Evolutionary conservation across 768 basidiomycete genomes (phyloP), one percentile per base, ranked within the genome.

Genomic region (Kwoniella dendrophila): DNA sequence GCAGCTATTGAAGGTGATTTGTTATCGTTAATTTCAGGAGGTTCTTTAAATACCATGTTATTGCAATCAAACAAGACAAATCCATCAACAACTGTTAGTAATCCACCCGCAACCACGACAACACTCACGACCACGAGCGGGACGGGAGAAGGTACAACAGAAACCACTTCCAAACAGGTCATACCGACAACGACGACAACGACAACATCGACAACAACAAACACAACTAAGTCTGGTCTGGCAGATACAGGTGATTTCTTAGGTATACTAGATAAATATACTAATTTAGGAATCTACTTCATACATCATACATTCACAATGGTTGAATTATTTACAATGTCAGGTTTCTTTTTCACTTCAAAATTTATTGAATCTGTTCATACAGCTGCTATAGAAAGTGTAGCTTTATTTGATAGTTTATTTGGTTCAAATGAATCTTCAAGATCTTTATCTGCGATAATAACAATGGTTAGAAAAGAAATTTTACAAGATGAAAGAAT

Each of bases 361-460:
- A 70, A 68, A 24, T 68, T 75, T 0, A 33, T 80, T 22, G 57
- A 70, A 6, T 74, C 75, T 0, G 75, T 72, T 7, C 74, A 77
- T 60, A 56, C 71, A 4, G 80, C 74, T 11, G 75, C 74, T 1
- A 61, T 67, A 43, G 70, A 74, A 44, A 61, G 62, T 20, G 74
- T 76, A n/a, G 52, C 65, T 3, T 51, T 73, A 27, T 71, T 76
- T 45, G 73, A 74, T 59, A 54, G 62, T 22, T n/a, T 76, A 24
- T 79, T 81, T 59, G 81, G 81, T 4, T 79, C 78, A 8, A 81
- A 77, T 66, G 80, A 81, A 59, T 78, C 80, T 0, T 79, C 78
- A 4, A 59, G 81, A 30, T 74, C 78, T 0, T 62, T 81, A n/a
- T 62, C 70, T 18, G 60, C 69, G 27, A 79, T 81, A 60, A 81